A percentile compares a stretch with the other conserved stretches of the same genome.
Conservation (phyloP, 176 grass and related monocot genomes). For the Phoenix dactylifera region DNA sequence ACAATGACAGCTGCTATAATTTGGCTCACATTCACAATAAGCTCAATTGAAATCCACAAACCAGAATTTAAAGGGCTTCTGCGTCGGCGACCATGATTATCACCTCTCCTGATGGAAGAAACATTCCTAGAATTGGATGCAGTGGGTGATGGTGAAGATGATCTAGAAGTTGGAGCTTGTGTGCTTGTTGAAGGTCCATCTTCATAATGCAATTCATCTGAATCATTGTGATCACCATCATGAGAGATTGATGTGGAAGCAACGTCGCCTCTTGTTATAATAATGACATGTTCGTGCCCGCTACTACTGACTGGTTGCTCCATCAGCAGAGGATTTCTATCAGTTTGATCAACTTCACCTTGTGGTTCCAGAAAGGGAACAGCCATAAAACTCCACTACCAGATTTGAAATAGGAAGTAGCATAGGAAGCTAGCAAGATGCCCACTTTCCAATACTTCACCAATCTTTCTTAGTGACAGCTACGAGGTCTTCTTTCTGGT, state of each 20-base stretch:
- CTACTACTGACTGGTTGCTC: background rate
- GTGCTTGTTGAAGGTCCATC: background rate
- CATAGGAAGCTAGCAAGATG: no score
- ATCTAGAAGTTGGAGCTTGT: background rate
- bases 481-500: no score
- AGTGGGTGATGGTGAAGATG: no score
- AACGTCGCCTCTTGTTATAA: background rate
- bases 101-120: no score
- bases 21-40: no score
- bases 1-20: no score
- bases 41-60: no score
- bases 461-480: no score
- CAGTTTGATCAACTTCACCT: background rate
- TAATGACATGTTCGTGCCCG: background rate
- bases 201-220: constrained; percentile 1
- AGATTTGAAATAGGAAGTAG: background rate
- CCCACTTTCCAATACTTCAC: no score
- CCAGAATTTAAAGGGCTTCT: no score
- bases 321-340: background rate
- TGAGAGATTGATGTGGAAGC: background rate
- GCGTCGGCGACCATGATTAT: no score
- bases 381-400: background rate
- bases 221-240: background rate
- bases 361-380: constrained; percentile 1
- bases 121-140: no score